Evolutionary conservation across 768 basidiomycete genomes (phyloP).

Genomic region (Dentipellis sp.): DNA sequence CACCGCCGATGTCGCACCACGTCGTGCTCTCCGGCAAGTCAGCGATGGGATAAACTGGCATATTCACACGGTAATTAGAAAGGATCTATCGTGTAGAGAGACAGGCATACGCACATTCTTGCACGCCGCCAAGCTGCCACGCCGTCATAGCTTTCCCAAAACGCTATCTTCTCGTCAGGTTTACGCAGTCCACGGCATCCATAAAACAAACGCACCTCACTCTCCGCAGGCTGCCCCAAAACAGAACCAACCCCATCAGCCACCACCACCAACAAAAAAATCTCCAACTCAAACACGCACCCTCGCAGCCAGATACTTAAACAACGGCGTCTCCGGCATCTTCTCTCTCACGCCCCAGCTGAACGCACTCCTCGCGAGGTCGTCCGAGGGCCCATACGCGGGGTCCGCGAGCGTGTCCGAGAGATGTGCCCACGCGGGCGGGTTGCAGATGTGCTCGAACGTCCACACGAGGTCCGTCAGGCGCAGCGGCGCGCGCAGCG

Average conservation of each 20-base stretch:
- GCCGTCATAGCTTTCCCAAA: neutral
- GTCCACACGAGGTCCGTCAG: neutral
- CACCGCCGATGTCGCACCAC: neutral
- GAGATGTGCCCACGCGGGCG: neutral
- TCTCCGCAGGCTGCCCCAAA: neutral
- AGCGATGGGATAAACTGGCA: neutral
- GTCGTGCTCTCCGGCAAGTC: neutral
- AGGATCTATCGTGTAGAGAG: neutral
- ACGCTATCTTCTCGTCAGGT: neutral
- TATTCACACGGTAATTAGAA: neutral
- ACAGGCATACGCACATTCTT: neutral
- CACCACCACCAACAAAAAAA: neutral
- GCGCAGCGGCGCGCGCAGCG: neutral
- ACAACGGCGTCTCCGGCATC: neutral
- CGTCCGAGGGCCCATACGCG: neutral
- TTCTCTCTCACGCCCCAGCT: too few species aligned
- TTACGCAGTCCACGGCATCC: too few species aligned
- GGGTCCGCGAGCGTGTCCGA: neutral
- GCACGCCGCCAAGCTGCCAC: neutral
- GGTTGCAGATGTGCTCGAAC: neutral
- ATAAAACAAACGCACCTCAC: neutral
- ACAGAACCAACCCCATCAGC: neutral
- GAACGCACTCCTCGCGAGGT: neutral
- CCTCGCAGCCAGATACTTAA: neutral
- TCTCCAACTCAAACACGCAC: neutral